Evolutionary conservation across 768 basidiomycete genomes (phyloP), one percentile per base, ranked within the genome.

Genomic region (Hydnum rufescens): DNA sequence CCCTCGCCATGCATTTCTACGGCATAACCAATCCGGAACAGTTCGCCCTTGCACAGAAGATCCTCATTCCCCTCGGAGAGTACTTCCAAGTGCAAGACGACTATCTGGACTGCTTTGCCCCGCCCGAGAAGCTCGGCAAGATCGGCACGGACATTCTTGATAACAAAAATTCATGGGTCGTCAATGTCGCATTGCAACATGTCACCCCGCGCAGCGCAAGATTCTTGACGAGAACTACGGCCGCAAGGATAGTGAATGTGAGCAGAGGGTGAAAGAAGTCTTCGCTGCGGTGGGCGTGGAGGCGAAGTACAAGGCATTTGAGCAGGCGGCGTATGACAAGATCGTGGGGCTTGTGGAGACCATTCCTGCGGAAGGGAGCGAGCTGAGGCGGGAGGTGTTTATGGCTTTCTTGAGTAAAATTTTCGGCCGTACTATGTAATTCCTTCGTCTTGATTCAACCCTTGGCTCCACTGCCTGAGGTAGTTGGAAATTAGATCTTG

Each of bases 71-170:
- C 3, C 74, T 96, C 53, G 93, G 93, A 48, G 90, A 95, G 66
- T 99, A 96, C 68, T 97, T 96, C 78, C 93, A 99, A 67, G 74
- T 93, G 54, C 93, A 99, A 66, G 93, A 97, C 64, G 93, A 97
- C 67, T 96, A 80, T 67, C 76, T 97, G 60, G 93, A 99, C 66
- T 93, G 77, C 63, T 80, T 83, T 19, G 88, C 80, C 3, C 75
- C 83, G 4, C 87, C 89, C 0, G 89, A 90, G 66, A 74, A 82
- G 59, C 82, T 96, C 50, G 93, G 93, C 46, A 97, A 99, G 69
- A 78, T 99, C 54, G 93, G 93, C 22, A 96, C 93, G 13, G 93
- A 97, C 64, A 99, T 99, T 61, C 65, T 96, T 54, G 93, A 97
- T 67, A 96, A 96, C 77, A 99, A 99, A 69, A 97, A 93, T 66